Conservation (phyloP, 768 basidiomycete genomes). For the Lactarius sanguifluus region DNA sequence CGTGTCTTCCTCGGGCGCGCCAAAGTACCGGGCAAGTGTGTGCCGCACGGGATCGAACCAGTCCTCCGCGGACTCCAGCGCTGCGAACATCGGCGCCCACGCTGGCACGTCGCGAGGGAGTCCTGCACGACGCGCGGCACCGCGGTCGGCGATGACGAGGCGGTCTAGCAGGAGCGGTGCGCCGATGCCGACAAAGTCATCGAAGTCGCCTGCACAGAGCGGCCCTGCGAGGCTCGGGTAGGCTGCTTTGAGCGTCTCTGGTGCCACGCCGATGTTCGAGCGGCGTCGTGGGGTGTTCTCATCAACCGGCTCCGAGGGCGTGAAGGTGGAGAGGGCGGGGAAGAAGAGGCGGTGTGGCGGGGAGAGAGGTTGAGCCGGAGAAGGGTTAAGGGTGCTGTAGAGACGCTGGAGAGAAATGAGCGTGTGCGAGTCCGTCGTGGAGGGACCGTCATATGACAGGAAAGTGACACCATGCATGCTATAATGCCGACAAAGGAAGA, state of each 20-base stretch:
- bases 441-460: slow-evolving; percentile 37
- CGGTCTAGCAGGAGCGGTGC: slow-evolving; percentile 75
- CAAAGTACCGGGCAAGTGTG: slow-evolving; percentile 46
- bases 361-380: slow-evolving; percentile 29
- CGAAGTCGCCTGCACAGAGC: slow-evolving; percentile 74
- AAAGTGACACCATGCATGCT: slow-evolving; percentile 72
- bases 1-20: slow-evolving; percentile 23
- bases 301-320: slow-evolving; percentile 37
- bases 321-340: slow-evolving; percentile 64
- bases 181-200: slow-evolving; percentile 65
- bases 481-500: background rate
- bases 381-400: slow-evolving; percentile 60
- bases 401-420: slow-evolving; percentile 76
- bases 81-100: slow-evolving; percentile 39
- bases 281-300: slow-evolving; percentile 34
- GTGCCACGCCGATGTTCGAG: slow-evolving; percentile 36
- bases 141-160: slow-evolving; percentile 72
- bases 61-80: slow-evolving; percentile 42
- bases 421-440: slow-evolving; percentile 56
- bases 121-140: slow-evolving; percentile 49
- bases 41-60: slow-evolving; percentile 45
- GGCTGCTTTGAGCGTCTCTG: slow-evolving; percentile 53
- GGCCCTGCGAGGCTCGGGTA: slow-evolving; percentile 62
- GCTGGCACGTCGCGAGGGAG: slow-evolving; percentile 29
- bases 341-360: slow-evolving; percentile 59